These are phyloP conservation scores for Fusarium luffae DNA, from an alignment of 2,329 filamentous ascomycete species.

Conservation along the genomic window DNA sequence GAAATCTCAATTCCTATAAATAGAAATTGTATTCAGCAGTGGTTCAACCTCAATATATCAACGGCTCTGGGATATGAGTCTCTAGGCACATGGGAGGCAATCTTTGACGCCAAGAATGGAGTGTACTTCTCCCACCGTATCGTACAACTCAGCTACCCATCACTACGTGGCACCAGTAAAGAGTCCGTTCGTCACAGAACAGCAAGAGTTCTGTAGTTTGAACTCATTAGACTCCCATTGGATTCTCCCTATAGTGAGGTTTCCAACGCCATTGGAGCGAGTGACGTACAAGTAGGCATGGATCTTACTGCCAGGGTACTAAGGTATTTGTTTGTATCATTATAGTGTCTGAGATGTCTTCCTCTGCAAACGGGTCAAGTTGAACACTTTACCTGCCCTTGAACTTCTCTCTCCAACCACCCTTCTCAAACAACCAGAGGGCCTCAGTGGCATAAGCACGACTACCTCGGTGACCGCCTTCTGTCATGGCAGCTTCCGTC, in stretches of 20 bases:
- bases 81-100: background rate
- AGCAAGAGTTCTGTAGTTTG: background rate
- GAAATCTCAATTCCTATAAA: background rate
- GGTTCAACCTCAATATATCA: background rate
- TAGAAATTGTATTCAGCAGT: background rate
- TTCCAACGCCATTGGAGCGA: background rate
- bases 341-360: background rate
- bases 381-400: conserved; percentile 60
- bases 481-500: conserved; percentile 77
- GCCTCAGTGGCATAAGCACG: conserved; percentile 89
- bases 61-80: background rate
- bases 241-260: background rate
- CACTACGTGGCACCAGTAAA: conserved; percentile 27
- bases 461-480: conserved; percentile 79
- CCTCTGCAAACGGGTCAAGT: background rate
- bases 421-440: conserved; percentile 82
- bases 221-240: background rate
- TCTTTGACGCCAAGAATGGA: background rate
- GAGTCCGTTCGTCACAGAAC: background rate
- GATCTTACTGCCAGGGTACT: background rate
- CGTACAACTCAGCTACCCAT: background rate
- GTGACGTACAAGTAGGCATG: background rate
- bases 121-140: background rate
- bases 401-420: conserved; percentile 74
- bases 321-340: background rate